A percentile compares a stretch with the other conserved stretches of the same genome.
phyloP scores from a whole-genome alignment of 2,329 filamentous ascomycete species.

The Didymella pomorum region DNA sequence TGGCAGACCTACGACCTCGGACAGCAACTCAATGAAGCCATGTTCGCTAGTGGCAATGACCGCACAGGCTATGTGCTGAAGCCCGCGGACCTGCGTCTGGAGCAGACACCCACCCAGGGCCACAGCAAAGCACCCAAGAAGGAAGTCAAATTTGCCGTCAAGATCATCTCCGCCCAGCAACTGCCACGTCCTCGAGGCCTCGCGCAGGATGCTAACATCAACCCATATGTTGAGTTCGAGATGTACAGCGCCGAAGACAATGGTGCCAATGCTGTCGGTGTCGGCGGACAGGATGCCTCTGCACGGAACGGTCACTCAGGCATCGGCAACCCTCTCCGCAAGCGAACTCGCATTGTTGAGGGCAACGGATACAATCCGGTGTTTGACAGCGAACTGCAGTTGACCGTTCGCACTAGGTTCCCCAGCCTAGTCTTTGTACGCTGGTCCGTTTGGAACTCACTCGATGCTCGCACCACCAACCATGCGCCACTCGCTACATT shows the following conservation, averaged over 20 bases:
- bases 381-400: conserved; percentile 80
- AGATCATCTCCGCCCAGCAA: conserved; percentile 93
- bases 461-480: conserved; percentile 74
- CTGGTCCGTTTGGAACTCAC: conserved; percentile 88
- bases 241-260: conserved; percentile 95
- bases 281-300: conserved; percentile 71
- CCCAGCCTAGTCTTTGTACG: conserved; percentile 93
- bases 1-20: conserved; percentile 98
- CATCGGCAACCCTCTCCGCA: conserved; percentile 75
- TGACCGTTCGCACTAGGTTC: conserved; percentile 90
- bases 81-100: conserved; percentile 77
- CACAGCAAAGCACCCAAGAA: conserved; percentile 76
- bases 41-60: conserved; percentile 92
- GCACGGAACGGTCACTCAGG: conserved; percentile 70
- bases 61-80: conserved; percentile 93
- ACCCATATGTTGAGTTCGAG: conserved; percentile 94
- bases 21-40: conserved; percentile 95
- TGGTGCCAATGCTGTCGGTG: conserved; percentile 73
- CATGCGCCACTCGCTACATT: conserved; percentile 80
- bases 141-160: conserved; percentile 82
- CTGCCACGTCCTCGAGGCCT: conserved; percentile 82
- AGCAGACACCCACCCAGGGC: conserved; percentile 54
- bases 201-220: conserved; percentile 76
- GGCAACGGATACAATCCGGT: conserved; percentile 94
- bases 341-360: conserved; percentile 79